Conservation (phyloP, 345 rosid genomes). For the Lumnitzera racemosa region DNA sequence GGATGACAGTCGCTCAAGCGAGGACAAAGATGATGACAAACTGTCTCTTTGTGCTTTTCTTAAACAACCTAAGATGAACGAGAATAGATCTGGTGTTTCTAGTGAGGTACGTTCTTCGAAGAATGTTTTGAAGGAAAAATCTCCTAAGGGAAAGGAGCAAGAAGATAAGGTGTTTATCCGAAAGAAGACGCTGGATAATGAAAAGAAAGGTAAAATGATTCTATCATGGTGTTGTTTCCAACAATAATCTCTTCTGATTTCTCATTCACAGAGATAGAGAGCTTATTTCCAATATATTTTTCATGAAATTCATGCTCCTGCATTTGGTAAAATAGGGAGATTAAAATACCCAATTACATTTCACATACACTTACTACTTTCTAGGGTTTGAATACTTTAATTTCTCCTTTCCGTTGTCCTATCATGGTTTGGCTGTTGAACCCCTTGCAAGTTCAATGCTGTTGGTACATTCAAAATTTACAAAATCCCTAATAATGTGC, state of each 20-base stretch:
- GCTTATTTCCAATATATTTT: background rate
- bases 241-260: background rate
- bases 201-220: slow-evolving; percentile 13
- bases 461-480: no score
- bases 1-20: slow-evolving; percentile 27
- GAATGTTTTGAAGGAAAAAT: slow-evolving; percentile 19
- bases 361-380: no score
- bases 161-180: slow-evolving; percentile 15
- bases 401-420: no score
- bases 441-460: no score
- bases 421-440: no score
- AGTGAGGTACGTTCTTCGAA: slow-evolving; percentile 13
- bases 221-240: background rate
- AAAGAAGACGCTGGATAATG: slow-evolving; percentile 27
- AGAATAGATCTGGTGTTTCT: slow-evolving; percentile 2
- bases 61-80: slow-evolving; percentile 19
- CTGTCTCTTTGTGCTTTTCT: slow-evolving; percentile 13
- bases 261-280: background rate
- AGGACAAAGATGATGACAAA: slow-evolving; percentile 18
- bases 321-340: no score
- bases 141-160: slow-evolving; percentile 18
- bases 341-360: no score
- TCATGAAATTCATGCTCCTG: background rate
- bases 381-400: no score
- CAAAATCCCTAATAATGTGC: no score